Evolutionary conservation across 768 basidiomycete genomes (phyloP), one percentile per base, ranked within the genome.

Genomic region (Botryobasidium botryosum): DNA sequence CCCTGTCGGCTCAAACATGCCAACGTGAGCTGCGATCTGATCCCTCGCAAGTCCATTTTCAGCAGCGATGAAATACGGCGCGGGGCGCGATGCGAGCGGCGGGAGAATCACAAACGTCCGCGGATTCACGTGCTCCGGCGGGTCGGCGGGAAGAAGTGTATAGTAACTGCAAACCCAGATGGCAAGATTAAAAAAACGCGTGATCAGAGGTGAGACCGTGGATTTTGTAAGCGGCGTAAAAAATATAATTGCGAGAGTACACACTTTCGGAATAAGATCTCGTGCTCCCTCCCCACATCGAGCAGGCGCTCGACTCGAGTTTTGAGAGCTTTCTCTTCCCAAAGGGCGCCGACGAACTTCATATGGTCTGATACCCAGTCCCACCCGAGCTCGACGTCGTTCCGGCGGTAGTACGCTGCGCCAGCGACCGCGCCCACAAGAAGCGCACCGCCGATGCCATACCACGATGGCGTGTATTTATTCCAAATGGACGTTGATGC

Each of bases 31-130:
- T 47, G 78, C 67, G 6, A 91, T 61, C 59, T 92, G 88, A 55
- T 88, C 80, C 20, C 67, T 48, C 0, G 78, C 80, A 21, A 78
- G 57, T 3, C 64, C 69, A 52, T 92, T 94, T 25, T 64, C 65
- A 2, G 75, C 70, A 15, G 77, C 70, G 10, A 70, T 49, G 56
- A 85, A 92, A 55, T 72, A 67, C 18, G 55, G 55, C 2, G 54
- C 41, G 2, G 61, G 57, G 35, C 60, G 56, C 1, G 46, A 44
- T 12, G 40, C 13, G 13, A 25, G 12, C 2, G 40, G 29, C 45
- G 90, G 90, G 3, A 88, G 66, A 29, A 86, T 66, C 29, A 79
- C 70, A 59, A 96, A 96, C 18, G 82, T 86, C 37, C 88, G 70
- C 0, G 72, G 57, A 4, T 64, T 57, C 10, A 68, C 58, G 54